Conservation (phyloP, 257 asterid species). For the Gentiana straminea region DNA sequence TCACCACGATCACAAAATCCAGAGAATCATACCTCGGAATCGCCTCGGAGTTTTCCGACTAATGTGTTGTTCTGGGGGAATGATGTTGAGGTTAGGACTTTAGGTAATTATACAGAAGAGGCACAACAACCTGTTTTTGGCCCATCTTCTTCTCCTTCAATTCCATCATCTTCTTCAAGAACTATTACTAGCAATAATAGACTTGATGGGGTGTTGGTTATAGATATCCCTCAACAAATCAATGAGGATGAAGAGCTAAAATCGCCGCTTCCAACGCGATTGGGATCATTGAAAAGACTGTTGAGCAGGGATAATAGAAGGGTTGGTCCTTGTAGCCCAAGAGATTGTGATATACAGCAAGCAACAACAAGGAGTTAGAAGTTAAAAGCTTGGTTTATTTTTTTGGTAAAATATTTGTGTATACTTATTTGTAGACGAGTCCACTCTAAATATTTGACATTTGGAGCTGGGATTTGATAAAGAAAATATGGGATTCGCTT, state of each 20-base stretch:
- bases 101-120: slow-evolving; percentile 33
- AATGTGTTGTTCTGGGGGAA: slow-evolving; percentile 78
- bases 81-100: slow-evolving; percentile 57
- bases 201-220: slow-evolving; percentile 27
- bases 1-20: too few relatives aligned
- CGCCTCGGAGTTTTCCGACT: slow-evolving; percentile 44
- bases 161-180: slow-evolving; percentile 21
- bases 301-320: slow-evolving; percentile 53
- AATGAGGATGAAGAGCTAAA: slow-evolving; percentile 60
- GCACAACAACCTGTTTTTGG: slow-evolving; percentile 22
- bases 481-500: neutral
- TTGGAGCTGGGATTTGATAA: too few relatives aligned
- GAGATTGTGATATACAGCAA: slow-evolving; percentile 40
- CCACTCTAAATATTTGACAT: too few relatives aligned
- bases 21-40: slow-evolving; percentile 15
- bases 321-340: slow-evolving; percentile 44
- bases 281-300: slow-evolving; percentile 63
- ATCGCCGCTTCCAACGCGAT: slow-evolving; percentile 37
- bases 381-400: too few relatives aligned
- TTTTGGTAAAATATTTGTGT: neutral
- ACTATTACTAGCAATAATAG: slow-evolving; percentile 14
- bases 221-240: slow-evolving; percentile 47
- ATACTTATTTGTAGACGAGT: too few relatives aligned
- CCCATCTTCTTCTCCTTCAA: neutral
- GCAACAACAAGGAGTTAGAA: slow-evolving; percentile 24